phyloP scores from a whole-genome alignment of 768 basidiomycete species.

The Leccinum broughii region DNA sequence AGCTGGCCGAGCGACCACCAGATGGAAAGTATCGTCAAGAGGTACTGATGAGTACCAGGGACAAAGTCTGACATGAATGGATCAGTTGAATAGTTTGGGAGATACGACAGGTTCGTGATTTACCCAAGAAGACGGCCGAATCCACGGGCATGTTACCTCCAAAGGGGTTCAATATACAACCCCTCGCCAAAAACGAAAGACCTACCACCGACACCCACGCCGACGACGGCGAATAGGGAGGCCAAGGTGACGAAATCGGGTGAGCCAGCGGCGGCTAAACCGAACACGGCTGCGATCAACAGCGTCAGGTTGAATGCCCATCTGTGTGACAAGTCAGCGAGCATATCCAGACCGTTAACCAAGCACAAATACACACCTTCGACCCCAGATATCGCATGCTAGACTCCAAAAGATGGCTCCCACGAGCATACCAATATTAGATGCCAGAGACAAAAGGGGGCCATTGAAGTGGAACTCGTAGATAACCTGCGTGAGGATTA shows the following conservation, averaged over 20 bases:
- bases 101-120: not conserved
- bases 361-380: slow-evolving; percentile 38
- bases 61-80: slow-evolving; percentile 42
- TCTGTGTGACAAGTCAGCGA: slow-evolving; percentile 29
- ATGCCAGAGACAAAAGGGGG: slow-evolving; percentile 51
- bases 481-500: slow-evolving; percentile 49
- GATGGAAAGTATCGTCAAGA: slow-evolving; percentile 55
- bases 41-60: slow-evolving; percentile 56
- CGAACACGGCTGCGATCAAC: slow-evolving; percentile 53
- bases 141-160: slow-evolving; percentile 57
- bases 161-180: not conserved
- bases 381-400: slow-evolving; percentile 53
- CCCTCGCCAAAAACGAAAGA: not conserved
- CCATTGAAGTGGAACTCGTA: slow-evolving; percentile 49
- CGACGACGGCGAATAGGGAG: slow-evolving; percentile 44
- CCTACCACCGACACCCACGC: slow-evolving; percentile 50
- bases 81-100: not conserved
- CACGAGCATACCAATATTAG: slow-evolving; percentile 53
- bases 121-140: slow-evolving; percentile 53
- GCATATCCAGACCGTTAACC: not conserved
- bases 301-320: slow-evolving; percentile 58
- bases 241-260: slow-evolving; percentile 49
- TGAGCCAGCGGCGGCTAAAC: slow-evolving; percentile 49
- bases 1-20: slow-evolving; percentile 64
- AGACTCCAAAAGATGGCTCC: slow-evolving; percentile 51